These are phyloP conservation scores for Phytopythium montanum DNA, from an alignment of 352 stramenopile genomes.

Conservation along the genomic window DNA sequence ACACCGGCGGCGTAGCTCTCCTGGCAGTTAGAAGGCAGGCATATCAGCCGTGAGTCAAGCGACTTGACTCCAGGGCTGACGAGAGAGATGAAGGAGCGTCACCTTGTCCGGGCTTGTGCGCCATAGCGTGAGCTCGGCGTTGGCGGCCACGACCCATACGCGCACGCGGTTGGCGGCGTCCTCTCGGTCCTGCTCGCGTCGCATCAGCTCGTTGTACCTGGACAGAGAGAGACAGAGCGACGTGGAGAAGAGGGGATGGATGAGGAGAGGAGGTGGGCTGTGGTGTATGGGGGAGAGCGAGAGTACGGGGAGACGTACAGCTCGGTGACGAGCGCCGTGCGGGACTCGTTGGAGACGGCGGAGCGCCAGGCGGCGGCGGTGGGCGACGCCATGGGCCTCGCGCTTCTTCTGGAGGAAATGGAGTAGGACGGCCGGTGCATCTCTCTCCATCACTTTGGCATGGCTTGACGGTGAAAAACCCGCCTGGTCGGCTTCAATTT, in stretches of 20 bases:
- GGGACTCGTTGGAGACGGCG: conserved; percentile 2
- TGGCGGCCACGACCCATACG: conserved; percentile 5
- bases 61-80: too few relatives aligned
- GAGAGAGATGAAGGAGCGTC: too few relatives aligned
- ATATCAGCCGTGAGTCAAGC: not conserved
- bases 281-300: too few relatives aligned
- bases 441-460: not conserved
- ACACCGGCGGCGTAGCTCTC: conserved; percentile 4
- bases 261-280: too few relatives aligned
- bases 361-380: not conserved
- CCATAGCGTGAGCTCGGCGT: conserved; percentile 7
- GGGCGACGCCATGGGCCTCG: not conserved
- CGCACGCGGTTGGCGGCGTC: not conserved
- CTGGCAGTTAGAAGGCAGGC: not conserved
- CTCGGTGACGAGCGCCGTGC: conserved; percentile 7
- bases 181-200: not conserved
- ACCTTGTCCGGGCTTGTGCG: conserved; percentile 4
- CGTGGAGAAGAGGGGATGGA: not conserved
- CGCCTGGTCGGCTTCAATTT: not conserved
- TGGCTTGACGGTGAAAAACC: not conserved
- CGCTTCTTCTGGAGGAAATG: not conserved
- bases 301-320: not conserved
- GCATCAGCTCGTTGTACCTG: conserved; percentile 1
- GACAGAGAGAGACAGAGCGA: not conserved
- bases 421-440: not conserved